Evolutionary conservation across 2,329 filamentous ascomycete genomes (phyloP).

Genomic region (Talaromyces sp.): DNA sequence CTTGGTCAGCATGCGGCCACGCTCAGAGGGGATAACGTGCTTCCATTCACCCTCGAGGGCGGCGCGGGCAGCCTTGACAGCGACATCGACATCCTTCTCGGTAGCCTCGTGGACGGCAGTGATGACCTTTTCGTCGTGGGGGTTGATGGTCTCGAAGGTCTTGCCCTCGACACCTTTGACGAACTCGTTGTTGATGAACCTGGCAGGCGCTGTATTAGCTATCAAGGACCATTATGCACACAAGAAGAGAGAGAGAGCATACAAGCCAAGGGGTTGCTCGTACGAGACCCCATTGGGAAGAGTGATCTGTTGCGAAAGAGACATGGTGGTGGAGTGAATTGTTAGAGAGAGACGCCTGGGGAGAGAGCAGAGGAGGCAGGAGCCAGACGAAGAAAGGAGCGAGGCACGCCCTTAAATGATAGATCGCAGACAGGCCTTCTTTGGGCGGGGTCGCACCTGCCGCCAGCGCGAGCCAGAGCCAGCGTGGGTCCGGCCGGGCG

Average conservation of each 20-base stretch:
- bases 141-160: conserved; percentile 91
- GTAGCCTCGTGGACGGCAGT: conserved; percentile 76
- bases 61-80: conserved; percentile 78
- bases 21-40: conserved; percentile 62
- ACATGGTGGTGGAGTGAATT: conserved; percentile 23
- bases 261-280: conserved; percentile 39
- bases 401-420: neutral
- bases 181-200: conserved; percentile 77
- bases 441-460: neutral
- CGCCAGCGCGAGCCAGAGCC: neutral
- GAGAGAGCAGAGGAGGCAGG: neutral
- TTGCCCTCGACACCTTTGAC: conserved; percentile 77
- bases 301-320: conserved; percentile 34
- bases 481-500: neutral
- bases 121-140: conserved; percentile 77
- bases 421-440: neutral
- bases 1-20: conserved; percentile 65
- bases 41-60: conserved; percentile 74
- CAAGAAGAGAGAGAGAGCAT: conserved; percentile 11
- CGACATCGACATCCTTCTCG: conserved; percentile 71
- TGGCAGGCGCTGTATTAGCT: conserved; percentile 5
- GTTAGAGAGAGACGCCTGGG: neutral
- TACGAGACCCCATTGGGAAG: conserved; percentile 34
- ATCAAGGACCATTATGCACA: neutral
- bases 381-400: neutral